Evolutionary conservation across 2,329 filamentous ascomycete species (phyloP).

Genomic region (Microascus cirrosus): DNA sequence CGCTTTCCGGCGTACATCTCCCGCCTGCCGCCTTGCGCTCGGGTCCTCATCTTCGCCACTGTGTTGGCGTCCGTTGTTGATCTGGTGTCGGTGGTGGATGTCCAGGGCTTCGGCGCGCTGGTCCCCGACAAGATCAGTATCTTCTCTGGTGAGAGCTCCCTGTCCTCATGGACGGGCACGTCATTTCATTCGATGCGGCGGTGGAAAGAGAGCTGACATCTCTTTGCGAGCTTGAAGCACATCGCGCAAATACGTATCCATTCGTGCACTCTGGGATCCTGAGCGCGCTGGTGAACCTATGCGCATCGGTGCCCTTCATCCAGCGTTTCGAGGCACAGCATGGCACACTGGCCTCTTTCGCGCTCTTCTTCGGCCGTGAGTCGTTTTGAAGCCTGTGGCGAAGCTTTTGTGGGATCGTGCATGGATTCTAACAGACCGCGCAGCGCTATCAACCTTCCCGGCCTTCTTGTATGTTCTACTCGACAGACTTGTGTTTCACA

Average conservation of each 20-base stretch:
- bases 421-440: conserved; percentile 1
- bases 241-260: conserved; percentile 86
- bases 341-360: conserved; percentile 78
- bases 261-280: conserved; percentile 74
- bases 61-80: not conserved
- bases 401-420: conserved; percentile 7
- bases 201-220: not conserved
- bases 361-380: conserved; percentile 85
- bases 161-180: not conserved
- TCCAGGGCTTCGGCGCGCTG: conserved; percentile 68
- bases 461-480: conserved; percentile 70
- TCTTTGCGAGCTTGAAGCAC: conserved; percentile 49
- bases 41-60: conserved; percentile 38
- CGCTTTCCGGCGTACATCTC: conserved; percentile 72
- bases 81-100: conserved; percentile 46
- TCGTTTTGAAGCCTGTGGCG: conserved; percentile 11
- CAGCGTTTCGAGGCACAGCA: conserved; percentile 90
- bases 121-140: conserved; percentile 61
- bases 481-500: conserved; percentile 60
- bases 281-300: conserved; percentile 67
- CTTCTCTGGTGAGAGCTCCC: not conserved
- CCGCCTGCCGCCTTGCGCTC: conserved; percentile 80
- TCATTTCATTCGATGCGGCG: not conserved
- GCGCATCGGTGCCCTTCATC: conserved; percentile 76
- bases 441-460: conserved; percentile 71